Evolutionary conservation across 108 stramenopile genomes (phyloP), one percentile per base, ranked within the genome.

Genomic region (Cyclostephanos invisitatus): DNA sequence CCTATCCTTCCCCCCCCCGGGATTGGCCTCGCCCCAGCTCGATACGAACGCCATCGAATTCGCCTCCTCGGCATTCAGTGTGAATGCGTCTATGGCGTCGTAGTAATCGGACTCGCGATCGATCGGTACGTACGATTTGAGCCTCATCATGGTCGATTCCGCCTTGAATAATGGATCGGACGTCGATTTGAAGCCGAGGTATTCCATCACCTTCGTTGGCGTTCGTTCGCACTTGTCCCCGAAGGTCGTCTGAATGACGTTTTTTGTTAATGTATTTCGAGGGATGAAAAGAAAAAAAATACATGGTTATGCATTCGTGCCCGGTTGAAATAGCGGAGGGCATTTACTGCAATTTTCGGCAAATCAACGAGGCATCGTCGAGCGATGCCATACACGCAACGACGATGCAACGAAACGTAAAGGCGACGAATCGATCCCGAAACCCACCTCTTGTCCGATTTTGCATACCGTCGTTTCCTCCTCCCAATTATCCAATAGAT

Each of bases 11-110:
- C 90, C 90, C 22, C 93, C 93, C 36, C 88, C 88, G 1, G 93
- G 93, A 71, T 94, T 94, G 3, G 93, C 87, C 62, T 94, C 93
- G 5, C 91, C 93, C 93, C 93, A 94, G 74, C 84, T 85, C 10
- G 85, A 86, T 17, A 92, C 72, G 67, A 84, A 94, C 10, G 93
- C 93, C 86, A 88, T 91, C 12, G 77, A 68, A 74, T 73, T 87
- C 0, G 84, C 88, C 70, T 86, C 89, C 37, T 90, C 89, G 18
- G 85, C 80, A 77, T 90, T 90, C 25, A 66, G 72, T 3, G 40
- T 25, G 32, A 46, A 88, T 61, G 36, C 42, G 61, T 94, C 93
- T 40, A 91, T 72, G 7, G 90, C 93, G 25, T 94, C 89, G 11
- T 85, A 63, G 64, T 70, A 94, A 1, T 90, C 89, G 5, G 54